Evolutionary conservation across 2,329 filamentous ascomycete genomes (phyloP).

Genomic region (Metarhizium brunneum): DNA sequence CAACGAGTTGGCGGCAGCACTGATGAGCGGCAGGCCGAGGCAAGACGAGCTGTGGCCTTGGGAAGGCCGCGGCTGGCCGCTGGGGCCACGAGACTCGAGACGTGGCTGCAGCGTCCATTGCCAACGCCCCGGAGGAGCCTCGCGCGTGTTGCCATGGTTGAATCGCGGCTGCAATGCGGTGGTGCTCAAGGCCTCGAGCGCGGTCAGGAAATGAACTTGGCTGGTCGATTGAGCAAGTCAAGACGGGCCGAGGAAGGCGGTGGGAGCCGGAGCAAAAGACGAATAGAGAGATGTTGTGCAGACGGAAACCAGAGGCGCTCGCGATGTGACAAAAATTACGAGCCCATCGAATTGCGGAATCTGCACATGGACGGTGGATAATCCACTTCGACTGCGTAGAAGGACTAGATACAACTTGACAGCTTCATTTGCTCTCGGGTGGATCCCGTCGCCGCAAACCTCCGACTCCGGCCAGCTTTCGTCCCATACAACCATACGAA

Average conservation of each 20-base stretch:
- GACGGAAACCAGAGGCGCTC: too few relatives aligned
- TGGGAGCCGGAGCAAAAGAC: neutral
- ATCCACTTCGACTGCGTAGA: too few relatives aligned
- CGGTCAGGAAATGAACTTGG: neutral
- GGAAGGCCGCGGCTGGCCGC: neutral
- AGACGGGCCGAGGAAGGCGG: neutral
- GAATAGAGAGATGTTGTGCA: neutral
- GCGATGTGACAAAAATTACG: too few relatives aligned
- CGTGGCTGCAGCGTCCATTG: neutral
- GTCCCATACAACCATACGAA: too few relatives aligned
- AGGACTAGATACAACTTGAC: too few relatives aligned
- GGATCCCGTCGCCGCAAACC: too few relatives aligned
- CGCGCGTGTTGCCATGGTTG: constrained; percentile 5
- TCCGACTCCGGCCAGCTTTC: too few relatives aligned
- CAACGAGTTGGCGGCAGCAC: neutral
- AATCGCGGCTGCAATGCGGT: neutral
- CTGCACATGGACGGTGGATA: too few relatives aligned
- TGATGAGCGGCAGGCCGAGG: constrained; percentile 1
- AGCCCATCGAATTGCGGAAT: too few relatives aligned
- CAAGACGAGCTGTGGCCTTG: constrained; percentile 1
- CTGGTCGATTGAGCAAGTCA: neutral
- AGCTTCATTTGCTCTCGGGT: too few relatives aligned
- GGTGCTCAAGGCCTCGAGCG: neutral
- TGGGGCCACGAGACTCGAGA: constrained; percentile 2
- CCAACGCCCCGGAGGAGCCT: constrained; percentile 4